Evolutionary conservation across 805 yeast species (phyloP), one percentile per base, ranked within the genome.

Genomic region (Torulaspora delbrueckii): DNA sequence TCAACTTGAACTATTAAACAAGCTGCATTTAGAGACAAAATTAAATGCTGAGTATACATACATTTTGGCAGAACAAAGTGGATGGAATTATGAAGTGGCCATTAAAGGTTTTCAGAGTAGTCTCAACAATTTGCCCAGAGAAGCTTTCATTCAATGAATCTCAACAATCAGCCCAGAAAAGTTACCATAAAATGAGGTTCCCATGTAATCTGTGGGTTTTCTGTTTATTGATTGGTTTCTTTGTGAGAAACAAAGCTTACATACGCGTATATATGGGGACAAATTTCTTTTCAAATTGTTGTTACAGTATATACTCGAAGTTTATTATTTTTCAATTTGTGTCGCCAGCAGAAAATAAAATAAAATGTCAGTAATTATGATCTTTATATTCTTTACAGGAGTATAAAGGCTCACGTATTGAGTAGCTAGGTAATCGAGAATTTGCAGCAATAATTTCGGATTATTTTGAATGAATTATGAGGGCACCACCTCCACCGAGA

Each of bases 11-110:
- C 64, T 87, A 4, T 73, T 86, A 13, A 74, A 76, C 18, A 82
- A 77, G 57, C 67, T 91, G 19, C 78, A 84, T 67, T 63, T 75
- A 23, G 86, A 84, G 51, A 90, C 97, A 0, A 79, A 81, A 40
- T 71, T 90, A 54, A 89, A 77, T 54, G 71, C 85, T n/a, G 85
- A 86, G 56, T 90, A 81, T 63, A 86, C 91, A 0, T 68, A 81
- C 23, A 78, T 90, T 85, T 74, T 93, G 32, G 83, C 89, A 46
- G 89, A 88, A 62, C 96, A 89, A 64, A 87, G 96, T 58, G 75
- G 78, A 44, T 90, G 95, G 90, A 84, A 86, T 63, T 82, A 79
- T 55, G 80, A 78, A 23, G 74, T 70, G 43, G 90, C 96, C 23
- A 69, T 79, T 10, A 74, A 73, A 36, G 82, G 86, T 45, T 91